Percentiles rank a stretch among this genome's conserved stretches.
phyloP scores from a whole-genome alignment of 2,329 filamentous ascomycete species.

The Zasmidium citrigriseum region DNA sequence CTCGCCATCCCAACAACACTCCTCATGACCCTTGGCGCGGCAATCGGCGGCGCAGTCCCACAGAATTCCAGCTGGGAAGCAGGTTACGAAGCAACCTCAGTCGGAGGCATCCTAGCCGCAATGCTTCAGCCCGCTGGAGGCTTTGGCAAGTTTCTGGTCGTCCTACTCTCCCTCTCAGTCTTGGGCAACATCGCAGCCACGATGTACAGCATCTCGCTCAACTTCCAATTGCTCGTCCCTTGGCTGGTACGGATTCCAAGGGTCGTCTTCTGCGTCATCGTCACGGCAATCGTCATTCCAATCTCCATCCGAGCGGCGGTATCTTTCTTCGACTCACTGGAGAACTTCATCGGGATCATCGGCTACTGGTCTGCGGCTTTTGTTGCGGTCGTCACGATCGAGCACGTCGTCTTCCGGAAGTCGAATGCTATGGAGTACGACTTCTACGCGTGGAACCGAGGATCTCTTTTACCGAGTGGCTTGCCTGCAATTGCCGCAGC shows the following conservation, averaged over 20 bases:
- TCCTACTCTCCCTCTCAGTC: slow-evolving; percentile 44
- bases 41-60: slow-evolving; percentile 41
- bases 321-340: slow-evolving; percentile 45
- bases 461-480: slow-evolving; percentile 41
- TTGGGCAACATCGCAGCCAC: slow-evolving; percentile 49
- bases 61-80: slow-evolving; percentile 32
- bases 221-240: slow-evolving; percentile 40
- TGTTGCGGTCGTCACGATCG: slow-evolving; percentile 43
- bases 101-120: slow-evolving; percentile 43
- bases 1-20: slow-evolving; percentile 37
- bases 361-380: slow-evolving; percentile 50
- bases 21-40: slow-evolving; percentile 43
- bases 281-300: slow-evolving; percentile 44
- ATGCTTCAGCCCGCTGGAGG: slow-evolving; percentile 42
- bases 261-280: slow-evolving; percentile 45
- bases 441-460: slow-evolving; percentile 43
- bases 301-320: slow-evolving; percentile 47
- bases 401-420: slow-evolving; percentile 44
- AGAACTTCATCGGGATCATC: slow-evolving; percentile 50
- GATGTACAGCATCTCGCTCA: slow-evolving; percentile 48
- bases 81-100: slow-evolving; percentile 39
- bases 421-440: slow-evolving; percentile 40
- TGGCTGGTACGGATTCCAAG: slow-evolving; percentile 40
- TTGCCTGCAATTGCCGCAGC: slow-evolving; percentile 38
- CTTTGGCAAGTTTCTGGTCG: slow-evolving; percentile 47